Base-by-base conservation (phyloP, 495 filamentous ascomycete genomes). In the Chaetomium cochliodes region DNA sequence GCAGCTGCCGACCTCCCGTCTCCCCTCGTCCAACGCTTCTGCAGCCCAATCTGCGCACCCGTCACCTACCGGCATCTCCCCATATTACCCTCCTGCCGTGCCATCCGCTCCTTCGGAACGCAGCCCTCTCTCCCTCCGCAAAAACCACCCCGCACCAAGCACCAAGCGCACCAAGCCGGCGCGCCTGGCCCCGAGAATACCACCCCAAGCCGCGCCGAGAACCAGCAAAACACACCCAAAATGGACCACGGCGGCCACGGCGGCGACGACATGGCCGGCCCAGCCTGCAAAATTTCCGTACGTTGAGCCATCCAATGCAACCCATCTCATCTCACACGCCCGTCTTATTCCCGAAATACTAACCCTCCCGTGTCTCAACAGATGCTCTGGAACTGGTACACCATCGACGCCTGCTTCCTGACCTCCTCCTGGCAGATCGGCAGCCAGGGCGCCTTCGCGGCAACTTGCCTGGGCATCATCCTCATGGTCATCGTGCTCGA, bases 331-430 rank as follows among this genome's bases (percentile, higher is more conserved):
- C n/a, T n/a, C n/a, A 16, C 23, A 3, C 28, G 8, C 15, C 46
- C 13, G 13, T 3, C 26, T 25, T 18, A 37, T 37, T 37, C 33
- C 33, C 33, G 8, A 3, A 37, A 37, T 15, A 25, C 33, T 50
- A n/a, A 26, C 33, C 20, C 22, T 20, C 33, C 20, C 22, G 26
- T 39, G 11, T 12, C 33, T 3, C 18, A 56, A n/a, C 28, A 85
- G 82, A 86, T 86, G 83, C 74, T 83, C 53, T 86, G 83, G 83
- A 85, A 85, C 72, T 86, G 83, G 83, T 76, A 82, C 70, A 84
- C 80, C 0, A 73, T 84, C 66, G 80, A 84, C 62, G 64, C 81
- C 54, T 84, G 78, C 73, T 82, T 85, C 71, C 69, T 85, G 53
- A 67, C 81, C 13, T 68, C 68, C 15, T 74, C 74, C 13, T 85